Percentiles rank a stretch among this genome's conserved stretches.
Evolutionary conservation across 2,329 filamentous ascomycete genomes (phyloP).

Genomic region (Monilinia fructicola): DNA sequence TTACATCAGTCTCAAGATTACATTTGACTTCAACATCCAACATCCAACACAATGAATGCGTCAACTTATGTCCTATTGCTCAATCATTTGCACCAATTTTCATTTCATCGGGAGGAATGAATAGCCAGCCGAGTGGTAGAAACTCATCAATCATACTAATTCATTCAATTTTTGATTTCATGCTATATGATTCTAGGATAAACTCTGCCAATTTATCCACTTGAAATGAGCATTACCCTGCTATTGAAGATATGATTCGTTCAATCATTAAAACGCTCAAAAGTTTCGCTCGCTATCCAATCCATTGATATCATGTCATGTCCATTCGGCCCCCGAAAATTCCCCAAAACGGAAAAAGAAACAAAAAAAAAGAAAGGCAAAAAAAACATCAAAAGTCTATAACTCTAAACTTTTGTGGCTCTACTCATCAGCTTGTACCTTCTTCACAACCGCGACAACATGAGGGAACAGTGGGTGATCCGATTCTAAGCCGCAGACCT

Average conservation of each 20-base stretch:
- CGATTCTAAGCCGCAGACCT: conserved; percentile 78
- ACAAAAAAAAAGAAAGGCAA: too few species aligned
- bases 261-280: conserved; percentile 10
- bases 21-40: neutral
- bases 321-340: conserved; percentile 17
- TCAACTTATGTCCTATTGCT: neutral
- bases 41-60: too few species aligned
- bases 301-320: conserved; percentile 8
- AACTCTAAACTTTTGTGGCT: conserved; percentile 9
- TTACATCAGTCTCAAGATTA: too few species aligned
- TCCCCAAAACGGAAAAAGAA: conserved; percentile 26
- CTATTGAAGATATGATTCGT: too few species aligned
- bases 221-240: too few species aligned
- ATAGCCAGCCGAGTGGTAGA: conserved; percentile 5
- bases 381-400: conserved; percentile 25
- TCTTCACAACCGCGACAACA: conserved; percentile 75
- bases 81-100: neutral
- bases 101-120: neutral
- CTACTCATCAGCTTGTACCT: conserved; percentile 63
- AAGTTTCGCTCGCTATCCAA: conserved; percentile 14
- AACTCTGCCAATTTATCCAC: neutral
- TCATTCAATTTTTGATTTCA: neutral
- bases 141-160: neutral
- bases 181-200: neutral
- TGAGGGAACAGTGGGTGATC: conserved; percentile 74